Evolutionary conservation across 1,139 yeast genomes (phyloP).

Genomic region (Protomyces pachydermus): DNA sequence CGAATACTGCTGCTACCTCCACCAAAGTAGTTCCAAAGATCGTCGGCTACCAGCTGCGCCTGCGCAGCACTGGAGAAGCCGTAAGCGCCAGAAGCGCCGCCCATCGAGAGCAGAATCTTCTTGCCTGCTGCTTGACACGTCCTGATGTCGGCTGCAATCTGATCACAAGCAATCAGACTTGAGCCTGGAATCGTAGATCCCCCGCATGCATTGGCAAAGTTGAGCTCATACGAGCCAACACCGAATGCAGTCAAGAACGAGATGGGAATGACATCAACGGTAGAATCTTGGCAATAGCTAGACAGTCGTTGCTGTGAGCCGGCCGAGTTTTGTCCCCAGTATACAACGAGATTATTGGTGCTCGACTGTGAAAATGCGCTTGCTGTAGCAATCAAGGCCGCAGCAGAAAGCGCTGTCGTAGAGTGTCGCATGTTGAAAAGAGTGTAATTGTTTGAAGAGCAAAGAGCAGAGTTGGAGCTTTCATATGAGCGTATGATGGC

Average conservation of each 20-base stretch:
- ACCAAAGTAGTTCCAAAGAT: conserved; percentile 82
- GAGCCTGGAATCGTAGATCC: conserved; percentile 37
- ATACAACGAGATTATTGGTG: conserved; percentile 59
- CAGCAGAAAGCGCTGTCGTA: background rate
- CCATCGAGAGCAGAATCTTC: conserved; percentile 71
- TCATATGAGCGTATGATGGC: background rate
- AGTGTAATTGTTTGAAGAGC: background rate
- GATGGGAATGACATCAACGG: conserved; percentile 66
- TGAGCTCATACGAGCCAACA: conserved; percentile 46
- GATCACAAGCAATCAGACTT: conserved; percentile 39
- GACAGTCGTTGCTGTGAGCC: conserved; percentile 56
- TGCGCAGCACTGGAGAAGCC: conserved; percentile 61
- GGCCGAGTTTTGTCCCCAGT: conserved; percentile 89
- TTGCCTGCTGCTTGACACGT: conserved; percentile 81
- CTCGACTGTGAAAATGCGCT: conserved; percentile 30
- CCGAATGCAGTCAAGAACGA: conserved; percentile 62
- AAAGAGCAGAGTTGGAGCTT: background rate
- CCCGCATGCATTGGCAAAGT: conserved; percentile 59
- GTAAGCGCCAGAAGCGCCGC: conserved; percentile 79
- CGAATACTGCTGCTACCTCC: conserved; percentile 59
- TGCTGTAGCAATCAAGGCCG: background rate
- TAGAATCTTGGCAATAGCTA: conserved; percentile 61
- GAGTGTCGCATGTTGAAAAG: background rate
- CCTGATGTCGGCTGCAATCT: conserved; percentile 53
- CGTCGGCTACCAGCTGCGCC: conserved; percentile 65